Evolutionary conservation across 2,329 filamentous ascomycete species (phyloP).

Genomic region (Talaromyces albobiverticillius): DNA sequence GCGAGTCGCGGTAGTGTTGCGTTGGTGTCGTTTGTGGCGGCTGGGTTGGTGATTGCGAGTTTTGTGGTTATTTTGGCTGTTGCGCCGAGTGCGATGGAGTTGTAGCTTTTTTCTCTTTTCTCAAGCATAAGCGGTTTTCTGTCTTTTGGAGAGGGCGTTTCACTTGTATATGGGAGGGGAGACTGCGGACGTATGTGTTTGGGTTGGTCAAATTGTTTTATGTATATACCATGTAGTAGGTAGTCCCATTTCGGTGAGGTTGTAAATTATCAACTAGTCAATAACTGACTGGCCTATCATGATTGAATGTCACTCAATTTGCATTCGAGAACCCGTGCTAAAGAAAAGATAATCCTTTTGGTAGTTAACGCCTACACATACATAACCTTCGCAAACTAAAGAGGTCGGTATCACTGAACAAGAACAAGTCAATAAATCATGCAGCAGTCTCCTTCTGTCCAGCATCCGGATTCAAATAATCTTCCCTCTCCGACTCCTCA

Average conservation of each 20-base stretch:
- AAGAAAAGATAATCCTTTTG: too few relatives aligned
- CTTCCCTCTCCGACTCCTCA: slow-evolving; percentile 85
- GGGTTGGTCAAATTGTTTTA: too few relatives aligned
- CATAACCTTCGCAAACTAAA: slow-evolving; percentile 5
- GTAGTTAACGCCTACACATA: not conserved
- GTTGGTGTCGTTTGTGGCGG: slow-evolving; percentile 55
- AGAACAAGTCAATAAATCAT: not conserved
- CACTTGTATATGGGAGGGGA: too few relatives aligned
- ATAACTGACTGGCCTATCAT: not conserved
- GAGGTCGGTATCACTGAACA: slow-evolving; percentile 4
- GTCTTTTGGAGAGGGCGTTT: not conserved
- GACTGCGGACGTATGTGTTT: too few relatives aligned
- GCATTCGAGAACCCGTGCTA: not conserved
- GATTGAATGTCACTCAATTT: not conserved
- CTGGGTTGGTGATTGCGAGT: slow-evolving; percentile 56
- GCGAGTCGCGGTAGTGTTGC: slow-evolving; percentile 61
- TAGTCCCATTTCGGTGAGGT: too few relatives aligned
- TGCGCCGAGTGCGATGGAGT: slow-evolving; percentile 41
- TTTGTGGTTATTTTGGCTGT: slow-evolving; percentile 59
- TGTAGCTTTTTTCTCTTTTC: slow-evolving; percentile 14
- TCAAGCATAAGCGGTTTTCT: too few relatives aligned
- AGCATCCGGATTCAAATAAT: slow-evolving; percentile 78
- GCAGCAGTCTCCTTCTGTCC: slow-evolving; percentile 38
- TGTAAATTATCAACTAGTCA: too few relatives aligned
- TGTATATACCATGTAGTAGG: too few relatives aligned